Evolutionary conservation across 2,329 filamentous ascomycete genomes (phyloP).

Genomic region (Cladophialophora yegresii): DNA sequence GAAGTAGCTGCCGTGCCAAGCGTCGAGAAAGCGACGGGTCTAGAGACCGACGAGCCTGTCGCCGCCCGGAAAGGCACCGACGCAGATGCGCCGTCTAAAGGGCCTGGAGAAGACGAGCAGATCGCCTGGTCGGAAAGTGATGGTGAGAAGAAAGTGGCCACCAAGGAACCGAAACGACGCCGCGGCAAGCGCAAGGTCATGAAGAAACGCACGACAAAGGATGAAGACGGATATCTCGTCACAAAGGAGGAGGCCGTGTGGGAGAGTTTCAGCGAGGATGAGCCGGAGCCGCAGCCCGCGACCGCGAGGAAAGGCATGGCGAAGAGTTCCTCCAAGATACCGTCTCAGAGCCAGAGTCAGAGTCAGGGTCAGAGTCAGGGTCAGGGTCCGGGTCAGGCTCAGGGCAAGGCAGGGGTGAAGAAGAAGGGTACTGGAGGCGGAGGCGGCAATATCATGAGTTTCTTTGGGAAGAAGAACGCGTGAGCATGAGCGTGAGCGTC

Average conservation of each 20-base stretch:
- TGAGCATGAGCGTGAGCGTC: neutral
- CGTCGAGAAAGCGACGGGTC: conserved; percentile 33
- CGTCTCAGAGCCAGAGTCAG: conserved; percentile 56
- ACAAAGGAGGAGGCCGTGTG: conserved; percentile 81
- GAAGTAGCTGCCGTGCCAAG: conserved; percentile 40
- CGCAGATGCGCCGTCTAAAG: conserved; percentile 42
- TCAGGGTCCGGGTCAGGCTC: too few species aligned
- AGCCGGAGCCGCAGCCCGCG: conserved; percentile 61
- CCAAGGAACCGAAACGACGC: conserved; percentile 69
- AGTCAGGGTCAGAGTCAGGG: conserved; percentile 41
- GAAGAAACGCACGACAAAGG: conserved; percentile 83
- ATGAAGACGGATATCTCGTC: conserved; percentile 88
- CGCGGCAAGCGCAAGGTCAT: conserved; percentile 77
- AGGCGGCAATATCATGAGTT: conserved; percentile 83
- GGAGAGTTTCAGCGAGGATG: conserved; percentile 94
- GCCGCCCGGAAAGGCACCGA: conserved; percentile 19
- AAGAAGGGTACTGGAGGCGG: conserved; percentile 57
- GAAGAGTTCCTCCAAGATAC: conserved; percentile 47
- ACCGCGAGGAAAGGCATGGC: conserved; percentile 42
- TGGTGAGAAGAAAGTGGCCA: conserved; percentile 26
- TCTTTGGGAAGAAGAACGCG: conserved; percentile 74
- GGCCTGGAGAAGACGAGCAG: conserved; percentile 61
- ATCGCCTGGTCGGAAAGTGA: conserved; percentile 42
- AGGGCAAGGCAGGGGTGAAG: conserved; percentile 32
- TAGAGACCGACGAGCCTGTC: conserved; percentile 21